Base-by-base conservation (phyloP, 2,329 filamentous ascomycete genomes). In the Fusarium cyanostomum region DNA sequence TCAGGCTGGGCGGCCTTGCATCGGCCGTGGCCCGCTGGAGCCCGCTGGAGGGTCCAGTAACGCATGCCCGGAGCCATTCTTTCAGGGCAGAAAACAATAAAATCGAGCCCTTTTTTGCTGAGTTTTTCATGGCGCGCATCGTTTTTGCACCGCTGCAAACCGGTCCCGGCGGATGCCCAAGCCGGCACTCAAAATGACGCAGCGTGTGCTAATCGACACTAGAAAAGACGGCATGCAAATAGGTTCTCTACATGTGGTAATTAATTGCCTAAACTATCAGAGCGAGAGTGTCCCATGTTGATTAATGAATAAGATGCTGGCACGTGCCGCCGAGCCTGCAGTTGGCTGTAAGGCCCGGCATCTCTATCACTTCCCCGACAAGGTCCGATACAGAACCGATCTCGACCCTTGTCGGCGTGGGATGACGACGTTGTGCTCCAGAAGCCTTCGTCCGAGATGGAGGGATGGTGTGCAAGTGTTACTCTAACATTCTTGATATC, bases 111-210 rank as follows among this genome's bases (percentile, higher is more conserved):
- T 64, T 44, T 64, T 44, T 38, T 37, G 16, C 38, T 15, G 16
- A 28, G 45, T 56, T 55, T 24, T 39, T 48, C 34, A 35, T 52
- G 34, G 28, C 6, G 18, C 24, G 21, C 27, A 11, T 45, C 26
- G 28, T 21, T 27, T 53, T 62, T 64, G 59, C 59, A 55, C 60
- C 61, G 66, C 34, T 53, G 52, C 59, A 68, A 70, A 60, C 67
- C 68, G 68, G 52, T 59, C 37, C 38, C 38, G 46, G 60, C 42
- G 62, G 30, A 54, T 51, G 18, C 18, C 37, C 34, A 38, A 24
- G 27, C 30, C 12, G 37, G 39, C 34, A 21, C 24, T 62, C 49
- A 34, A 70, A 70, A 70, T 70, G 61, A 70, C 68, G 67, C 68
- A 70, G 63, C 12, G 15, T 45, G 39, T 59, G 66, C 57, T 59